A percentile compares a stretch with the other conserved stretches of the same genome.
Evolutionary conservation across 257 asterid species (phyloP).

Genomic region (Solanum dulcamara): DNA sequence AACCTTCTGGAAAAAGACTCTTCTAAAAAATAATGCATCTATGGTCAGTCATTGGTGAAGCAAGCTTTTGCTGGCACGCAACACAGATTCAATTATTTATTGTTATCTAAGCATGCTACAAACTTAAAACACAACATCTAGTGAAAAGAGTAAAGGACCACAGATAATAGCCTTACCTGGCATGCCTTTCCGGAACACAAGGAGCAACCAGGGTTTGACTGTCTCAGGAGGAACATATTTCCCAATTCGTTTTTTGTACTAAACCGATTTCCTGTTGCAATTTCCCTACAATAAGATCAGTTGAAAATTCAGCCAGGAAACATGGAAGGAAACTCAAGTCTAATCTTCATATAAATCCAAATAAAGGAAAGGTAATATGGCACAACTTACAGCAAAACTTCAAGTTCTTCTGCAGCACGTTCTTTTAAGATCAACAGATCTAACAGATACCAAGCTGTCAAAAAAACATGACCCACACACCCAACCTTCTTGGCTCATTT

Average conservation of each 20-base stretch:
- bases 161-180: not conserved
- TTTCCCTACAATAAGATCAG: not conserved
- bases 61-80: not conserved
- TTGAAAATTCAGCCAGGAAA: not conserved
- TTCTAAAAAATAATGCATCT: not conserved
- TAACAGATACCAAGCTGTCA: not conserved
- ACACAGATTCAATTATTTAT: not conserved
- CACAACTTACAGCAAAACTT: not conserved
- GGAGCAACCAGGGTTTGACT: not conserved
- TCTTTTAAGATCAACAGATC: not conserved
- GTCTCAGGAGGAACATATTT: not conserved
- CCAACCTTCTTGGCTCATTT: not conserved
- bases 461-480: not conserved
- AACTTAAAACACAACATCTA: not conserved
- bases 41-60: not conserved
- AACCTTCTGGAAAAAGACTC: not conserved
- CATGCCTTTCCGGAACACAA: not conserved
- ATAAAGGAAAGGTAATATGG: not conserved
- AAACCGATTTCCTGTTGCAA: not conserved
- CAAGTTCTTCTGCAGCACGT: not conserved
- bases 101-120: not conserved
- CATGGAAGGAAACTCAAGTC: not conserved
- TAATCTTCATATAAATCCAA: not conserved
- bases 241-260: not conserved
- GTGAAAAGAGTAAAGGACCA: not conserved